These are phyloP conservation scores for Talaromyces proteolyticus DNA, from an alignment of 495 filamentous ascomycete genomes.

Conservation along the genomic window DNA sequence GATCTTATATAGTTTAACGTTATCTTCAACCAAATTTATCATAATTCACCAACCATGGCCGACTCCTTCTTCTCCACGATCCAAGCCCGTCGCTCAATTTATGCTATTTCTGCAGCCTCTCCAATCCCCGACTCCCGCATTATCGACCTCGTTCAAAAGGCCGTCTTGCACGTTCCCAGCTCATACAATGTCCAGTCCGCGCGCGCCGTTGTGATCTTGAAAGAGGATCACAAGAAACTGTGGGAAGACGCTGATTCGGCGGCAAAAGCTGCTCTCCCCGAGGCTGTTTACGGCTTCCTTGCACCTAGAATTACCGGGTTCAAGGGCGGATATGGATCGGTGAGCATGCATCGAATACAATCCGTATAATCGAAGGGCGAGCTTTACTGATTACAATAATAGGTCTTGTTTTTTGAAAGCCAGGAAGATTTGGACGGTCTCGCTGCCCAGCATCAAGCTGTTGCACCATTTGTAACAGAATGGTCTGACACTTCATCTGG, in stretches of 20 bases:
- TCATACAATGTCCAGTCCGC: conserved; percentile 52
- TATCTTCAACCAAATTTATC: no score
- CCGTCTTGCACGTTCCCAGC: conserved; percentile 41
- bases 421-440: conserved; percentile 28
- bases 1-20: no score
- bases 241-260: conserved; percentile 34
- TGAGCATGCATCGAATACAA: conserved; percentile 14
- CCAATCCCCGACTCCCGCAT: conserved; percentile 43
- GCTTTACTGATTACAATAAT: neutral
- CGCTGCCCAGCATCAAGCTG: neutral
- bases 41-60: neutral
- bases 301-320: conserved; percentile 35
- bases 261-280: conserved; percentile 26
- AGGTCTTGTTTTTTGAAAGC: conserved; percentile 51
- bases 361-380: neutral
- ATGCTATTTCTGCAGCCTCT: conserved; percentile 37
- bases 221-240: conserved; percentile 42
- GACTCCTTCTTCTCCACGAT: conserved; percentile 11
- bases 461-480: neutral
- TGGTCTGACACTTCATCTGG: conserved; percentile 32
- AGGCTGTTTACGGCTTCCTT: conserved; percentile 23
- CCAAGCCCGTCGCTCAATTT: conserved; percentile 42
- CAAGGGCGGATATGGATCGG: conserved; percentile 41
- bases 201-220: conserved; percentile 39
- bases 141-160: conserved; percentile 40